Evolutionary conservation across 1,284 basidiomycete genomes (phyloP).

Genomic region (Tilletia caries): DNA sequence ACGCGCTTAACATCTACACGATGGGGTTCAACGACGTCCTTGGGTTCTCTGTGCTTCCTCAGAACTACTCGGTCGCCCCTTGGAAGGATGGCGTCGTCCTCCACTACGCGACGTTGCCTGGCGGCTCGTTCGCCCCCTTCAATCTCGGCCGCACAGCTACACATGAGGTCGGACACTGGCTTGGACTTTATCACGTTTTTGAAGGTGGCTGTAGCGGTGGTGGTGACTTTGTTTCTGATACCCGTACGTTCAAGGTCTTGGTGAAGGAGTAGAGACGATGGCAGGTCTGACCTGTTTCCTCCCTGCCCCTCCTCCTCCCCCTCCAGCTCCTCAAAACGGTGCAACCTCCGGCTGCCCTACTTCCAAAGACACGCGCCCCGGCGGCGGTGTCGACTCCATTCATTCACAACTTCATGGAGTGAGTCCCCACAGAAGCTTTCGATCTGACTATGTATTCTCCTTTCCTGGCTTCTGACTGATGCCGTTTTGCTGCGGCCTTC

Average conservation of each 20-base stretch:
- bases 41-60: slow-evolving; percentile 60
- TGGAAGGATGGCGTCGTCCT: slow-evolving; percentile 61
- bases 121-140: slow-evolving; percentile 58
- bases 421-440: slow-evolving; percentile 15
- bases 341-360: slow-evolving; percentile 31
- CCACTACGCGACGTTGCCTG: slow-evolving; percentile 59
- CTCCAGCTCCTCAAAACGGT: slow-evolving; percentile 46
- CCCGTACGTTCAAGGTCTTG: no score
- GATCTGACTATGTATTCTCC: background rate
- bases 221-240: slow-evolving; percentile 61
- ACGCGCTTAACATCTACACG: slow-evolving; percentile 61
- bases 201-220: slow-evolving; percentile 61
- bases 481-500: background rate
- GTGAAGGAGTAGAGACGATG: no score
- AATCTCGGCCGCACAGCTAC: slow-evolving; percentile 62
- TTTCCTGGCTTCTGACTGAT: background rate
- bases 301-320: no score
- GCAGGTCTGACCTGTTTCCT: no score
- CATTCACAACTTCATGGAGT: slow-evolving; percentile 43
- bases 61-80: slow-evolving; percentile 41
- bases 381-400: slow-evolving; percentile 29
- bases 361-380: slow-evolving; percentile 26
- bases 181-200: slow-evolving; percentile 64
- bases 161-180: slow-evolving; percentile 58
- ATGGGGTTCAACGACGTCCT: slow-evolving; percentile 50